These are phyloP conservation scores for Suhomyces chickasaworum DNA, from an alignment of 1,139 yeast species.

Conservation along the genomic window DNA sequence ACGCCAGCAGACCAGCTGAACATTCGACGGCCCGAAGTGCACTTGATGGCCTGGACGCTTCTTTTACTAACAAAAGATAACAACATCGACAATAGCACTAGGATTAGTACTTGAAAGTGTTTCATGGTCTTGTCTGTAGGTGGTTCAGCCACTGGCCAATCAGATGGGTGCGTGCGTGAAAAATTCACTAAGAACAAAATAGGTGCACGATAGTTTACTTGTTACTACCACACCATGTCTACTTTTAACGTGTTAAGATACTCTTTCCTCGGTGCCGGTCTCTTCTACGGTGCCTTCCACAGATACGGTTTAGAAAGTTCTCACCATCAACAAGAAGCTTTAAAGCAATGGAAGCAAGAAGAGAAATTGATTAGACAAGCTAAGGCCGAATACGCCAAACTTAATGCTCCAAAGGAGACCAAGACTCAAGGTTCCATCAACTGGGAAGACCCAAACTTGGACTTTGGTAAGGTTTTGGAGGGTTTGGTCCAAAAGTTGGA, in stretches of 20 bases:
- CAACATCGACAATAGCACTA: slow-evolving; percentile 33
- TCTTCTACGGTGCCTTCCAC: slow-evolving; percentile 86
- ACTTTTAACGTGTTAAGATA: slow-evolving; percentile 81
- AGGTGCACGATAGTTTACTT: not conserved
- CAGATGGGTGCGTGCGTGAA: slow-evolving; percentile 12
- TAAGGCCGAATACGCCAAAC: slow-evolving; percentile 80
- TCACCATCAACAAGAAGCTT: slow-evolving; percentile 60
- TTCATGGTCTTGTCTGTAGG: slow-evolving; percentile 5
- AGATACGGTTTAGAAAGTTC: slow-evolving; percentile 66
- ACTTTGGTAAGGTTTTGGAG: slow-evolving; percentile 60
- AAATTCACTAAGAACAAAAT: slow-evolving; percentile 4
- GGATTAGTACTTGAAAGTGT: slow-evolving; percentile 13
- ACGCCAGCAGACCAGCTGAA: slow-evolving; percentile 10
- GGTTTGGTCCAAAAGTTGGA: slow-evolving; percentile 48
- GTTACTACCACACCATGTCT: slow-evolving; percentile 25
- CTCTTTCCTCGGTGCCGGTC: slow-evolving; percentile 87
- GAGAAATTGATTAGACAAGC: slow-evolving; percentile 83
- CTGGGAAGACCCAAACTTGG: slow-evolving; percentile 90
- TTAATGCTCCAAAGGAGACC: slow-evolving; percentile 48
- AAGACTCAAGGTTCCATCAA: slow-evolving; percentile 52
- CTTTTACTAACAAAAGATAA: slow-evolving; percentile 31
- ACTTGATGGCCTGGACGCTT: slow-evolving; percentile 15
- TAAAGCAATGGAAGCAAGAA: slow-evolving; percentile 62
- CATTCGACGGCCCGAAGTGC: slow-evolving; percentile 8
- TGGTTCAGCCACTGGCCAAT: slow-evolving; percentile 11